These are phyloP conservation scores for Phlebiopsis flavidoalba DNA, from an alignment of 768 basidiomycete species.

Conservation along the genomic window DNA sequence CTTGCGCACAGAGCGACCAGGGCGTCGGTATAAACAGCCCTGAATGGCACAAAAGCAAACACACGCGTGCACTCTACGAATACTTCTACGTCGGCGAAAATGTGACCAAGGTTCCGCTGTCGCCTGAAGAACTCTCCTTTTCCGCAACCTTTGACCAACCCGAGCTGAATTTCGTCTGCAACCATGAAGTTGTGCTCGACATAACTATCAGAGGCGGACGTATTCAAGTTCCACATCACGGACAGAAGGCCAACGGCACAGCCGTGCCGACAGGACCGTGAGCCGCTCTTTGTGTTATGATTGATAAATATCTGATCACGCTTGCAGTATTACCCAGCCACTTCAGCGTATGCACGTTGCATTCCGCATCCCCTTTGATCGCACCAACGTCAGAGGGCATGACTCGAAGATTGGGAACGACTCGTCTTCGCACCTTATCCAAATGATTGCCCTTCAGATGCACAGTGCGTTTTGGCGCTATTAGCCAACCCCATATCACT, in stretches of 20 bases:
- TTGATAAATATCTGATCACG: not conserved
- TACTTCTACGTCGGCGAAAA: conserved; percentile 10
- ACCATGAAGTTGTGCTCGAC: conserved; percentile 23
- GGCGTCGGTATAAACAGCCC: conserved; percentile 5
- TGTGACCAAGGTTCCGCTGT: not conserved
- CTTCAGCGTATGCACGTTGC: conserved; percentile 1
- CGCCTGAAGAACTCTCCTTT: conserved; percentile 6
- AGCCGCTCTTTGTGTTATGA: not conserved
- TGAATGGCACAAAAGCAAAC: conserved; percentile 9
- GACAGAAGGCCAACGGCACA: not conserved
- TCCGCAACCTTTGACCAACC: conserved; percentile 18
- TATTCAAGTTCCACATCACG: conserved; percentile 13
- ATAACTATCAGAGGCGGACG: conserved; percentile 18
- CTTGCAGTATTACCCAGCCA: not conserved
- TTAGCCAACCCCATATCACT: not conserved
- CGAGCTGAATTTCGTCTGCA: conserved; percentile 24
- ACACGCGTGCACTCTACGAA: conserved; percentile 11
- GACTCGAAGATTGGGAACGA: conserved; percentile 16
- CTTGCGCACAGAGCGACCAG: conserved; percentile 4
- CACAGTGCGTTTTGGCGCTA: conserved; percentile 4
- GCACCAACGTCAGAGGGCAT: conserved; percentile 9
- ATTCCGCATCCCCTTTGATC: conserved; percentile 18
- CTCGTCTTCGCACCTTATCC: conserved; percentile 8
- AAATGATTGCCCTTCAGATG: conserved; percentile 13
- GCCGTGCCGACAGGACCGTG: not conserved